These are phyloP conservation scores for Leccinum boreale DNA, from an alignment of 768 basidiomycete genomes.

Conservation along the genomic window DNA sequence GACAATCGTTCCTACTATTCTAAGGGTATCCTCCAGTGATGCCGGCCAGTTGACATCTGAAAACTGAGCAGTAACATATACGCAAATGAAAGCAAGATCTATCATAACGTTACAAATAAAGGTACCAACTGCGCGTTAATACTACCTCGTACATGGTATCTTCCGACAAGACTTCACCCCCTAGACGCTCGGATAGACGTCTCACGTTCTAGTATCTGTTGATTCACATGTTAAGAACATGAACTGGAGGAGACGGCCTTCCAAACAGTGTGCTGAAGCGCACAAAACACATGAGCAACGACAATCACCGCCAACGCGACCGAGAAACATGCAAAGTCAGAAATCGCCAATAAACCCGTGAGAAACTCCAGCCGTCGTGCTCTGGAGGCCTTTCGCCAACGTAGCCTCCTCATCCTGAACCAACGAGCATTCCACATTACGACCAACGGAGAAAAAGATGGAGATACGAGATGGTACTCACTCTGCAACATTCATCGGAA, in stretches of 20 bases:
- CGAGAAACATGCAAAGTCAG: constrained; percentile 16
- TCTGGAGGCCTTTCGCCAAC: constrained; percentile 11
- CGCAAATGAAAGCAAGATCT: constrained; percentile 2
- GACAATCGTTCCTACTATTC: no score
- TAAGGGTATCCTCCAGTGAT: not conserved
- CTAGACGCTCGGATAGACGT: not conserved
- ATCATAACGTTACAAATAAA: not conserved
- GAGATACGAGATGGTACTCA: constrained; percentile 14
- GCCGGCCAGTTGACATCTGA: not conserved
- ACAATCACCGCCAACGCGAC: constrained; percentile 13
- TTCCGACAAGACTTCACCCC: not conserved
- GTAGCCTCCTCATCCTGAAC: constrained; percentile 11
- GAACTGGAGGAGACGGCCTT: constrained; percentile 24
- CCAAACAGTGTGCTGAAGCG: constrained; percentile 23
- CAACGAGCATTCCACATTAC: constrained; percentile 10
- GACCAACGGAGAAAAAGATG: not conserved
- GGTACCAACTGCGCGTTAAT: not conserved
- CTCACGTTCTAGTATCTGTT: constrained; percentile 3
- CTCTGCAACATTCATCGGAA: constrained; percentile 20
- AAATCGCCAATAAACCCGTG: constrained; percentile 5
- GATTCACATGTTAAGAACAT: constrained; percentile 1
- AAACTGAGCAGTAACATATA: not conserved
- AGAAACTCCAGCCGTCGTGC: constrained; percentile 4
- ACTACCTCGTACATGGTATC: not conserved
- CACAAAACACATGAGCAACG: constrained; percentile 18